phyloP scores from a whole-genome alignment of 768 basidiomycete genomes.

The Leccinellum albellum region DNA sequence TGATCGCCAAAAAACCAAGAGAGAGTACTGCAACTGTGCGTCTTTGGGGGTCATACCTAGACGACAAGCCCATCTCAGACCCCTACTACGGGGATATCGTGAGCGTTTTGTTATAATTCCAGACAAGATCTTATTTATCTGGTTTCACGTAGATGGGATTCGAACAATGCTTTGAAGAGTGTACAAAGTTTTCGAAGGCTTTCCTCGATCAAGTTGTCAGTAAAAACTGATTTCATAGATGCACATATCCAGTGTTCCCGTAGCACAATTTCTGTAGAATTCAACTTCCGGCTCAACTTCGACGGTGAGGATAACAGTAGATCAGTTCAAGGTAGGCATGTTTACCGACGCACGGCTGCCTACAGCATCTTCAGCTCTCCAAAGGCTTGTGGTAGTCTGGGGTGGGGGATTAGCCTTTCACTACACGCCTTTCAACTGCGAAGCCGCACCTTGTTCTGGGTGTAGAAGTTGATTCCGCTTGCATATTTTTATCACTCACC shows the following conservation, averaged over 20 bases:
- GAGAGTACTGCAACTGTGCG: conserved; percentile 60
- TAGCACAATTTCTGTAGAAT: conserved; percentile 6
- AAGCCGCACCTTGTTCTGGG: conserved; percentile 75
- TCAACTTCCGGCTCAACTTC: conserved; percentile 1
- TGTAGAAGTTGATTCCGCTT: conserved; percentile 93
- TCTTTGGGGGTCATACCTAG: conserved; percentile 80
- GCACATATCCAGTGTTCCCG: neutral
- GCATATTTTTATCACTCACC: neutral
- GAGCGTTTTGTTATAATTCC: conserved; percentile 21
- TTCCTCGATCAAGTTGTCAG: conserved; percentile 66
- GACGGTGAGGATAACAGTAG: neutral
- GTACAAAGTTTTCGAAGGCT: conserved; percentile 67
- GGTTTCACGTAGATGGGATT: conserved; percentile 56
- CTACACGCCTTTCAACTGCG: neutral
- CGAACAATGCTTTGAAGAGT: conserved; percentile 75
- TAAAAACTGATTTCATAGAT: conserved; percentile 19
- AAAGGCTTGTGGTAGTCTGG: conserved; percentile 88
- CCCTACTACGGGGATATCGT: conserved; percentile 79
- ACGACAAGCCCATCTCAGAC: conserved; percentile 69
- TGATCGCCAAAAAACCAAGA: conserved; percentile 50
- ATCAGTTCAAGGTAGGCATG: conserved; percentile 72
- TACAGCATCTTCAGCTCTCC: conserved; percentile 84
- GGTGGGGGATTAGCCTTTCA: conserved; percentile 4
- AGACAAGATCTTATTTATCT: neutral
- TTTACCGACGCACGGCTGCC: conserved; percentile 76